phyloP scores from a whole-genome alignment of 179 eudicot genomes.

The Monotropa hypopitys region DNA sequence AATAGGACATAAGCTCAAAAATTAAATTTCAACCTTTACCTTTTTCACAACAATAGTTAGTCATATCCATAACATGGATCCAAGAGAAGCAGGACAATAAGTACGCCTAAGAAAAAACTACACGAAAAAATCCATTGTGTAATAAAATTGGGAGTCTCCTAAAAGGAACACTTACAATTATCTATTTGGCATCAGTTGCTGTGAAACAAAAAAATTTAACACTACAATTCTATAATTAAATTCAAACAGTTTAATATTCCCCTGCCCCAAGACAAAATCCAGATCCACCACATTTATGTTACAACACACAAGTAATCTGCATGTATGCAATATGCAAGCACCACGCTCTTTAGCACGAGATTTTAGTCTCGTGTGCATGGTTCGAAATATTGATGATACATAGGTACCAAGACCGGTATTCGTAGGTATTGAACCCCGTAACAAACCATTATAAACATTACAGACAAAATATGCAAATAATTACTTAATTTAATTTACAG shows the following conservation, averaged over 20 bases:
- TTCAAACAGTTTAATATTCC: neutral
- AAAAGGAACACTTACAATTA: neutral
- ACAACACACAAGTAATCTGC: neutral
- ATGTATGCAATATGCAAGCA: neutral
- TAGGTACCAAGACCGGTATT: too few species aligned
- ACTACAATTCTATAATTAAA: too few species aligned
- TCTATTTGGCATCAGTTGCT: neutral
- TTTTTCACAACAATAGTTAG: neutral
- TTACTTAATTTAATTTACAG: too few species aligned
- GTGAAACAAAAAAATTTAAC: neutral
- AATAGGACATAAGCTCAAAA: neutral
- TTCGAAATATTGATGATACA: too few species aligned
- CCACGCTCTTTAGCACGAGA: too few species aligned
- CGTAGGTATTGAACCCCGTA: too few species aligned
- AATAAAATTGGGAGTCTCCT: neutral
- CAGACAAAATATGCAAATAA: too few species aligned
- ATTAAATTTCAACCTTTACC: neutral
- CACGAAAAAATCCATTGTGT: neutral
- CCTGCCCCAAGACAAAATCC: neutral
- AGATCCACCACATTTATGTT: neutral
- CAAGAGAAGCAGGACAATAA: neutral
- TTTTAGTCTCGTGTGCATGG: too few species aligned
- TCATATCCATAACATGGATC: neutral
- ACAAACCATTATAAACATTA: too few species aligned
- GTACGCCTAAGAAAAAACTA: neutral